Conservation (phyloP, 169 alveolate genomes). For the Plasmodium coatneyi region DNA sequence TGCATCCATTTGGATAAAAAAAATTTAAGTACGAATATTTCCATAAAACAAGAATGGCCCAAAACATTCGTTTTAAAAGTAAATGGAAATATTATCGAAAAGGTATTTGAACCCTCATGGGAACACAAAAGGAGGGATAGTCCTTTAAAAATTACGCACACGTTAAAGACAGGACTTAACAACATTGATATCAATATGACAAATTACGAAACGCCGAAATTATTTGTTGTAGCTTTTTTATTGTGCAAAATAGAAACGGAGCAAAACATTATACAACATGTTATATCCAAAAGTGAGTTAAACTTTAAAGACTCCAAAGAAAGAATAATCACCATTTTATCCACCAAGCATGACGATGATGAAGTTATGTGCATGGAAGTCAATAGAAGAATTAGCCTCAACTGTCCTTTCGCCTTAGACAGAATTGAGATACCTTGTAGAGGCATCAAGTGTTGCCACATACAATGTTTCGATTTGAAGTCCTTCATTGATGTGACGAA, state of each 20-base stretch:
- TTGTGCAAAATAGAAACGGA: constrained; percentile 84
- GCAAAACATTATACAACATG: constrained; percentile 77
- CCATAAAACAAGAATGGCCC: constrained; percentile 86
- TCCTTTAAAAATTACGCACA: constrained; percentile 87
- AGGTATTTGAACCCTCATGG: constrained; percentile 86
- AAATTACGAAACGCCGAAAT: constrained; percentile 77
- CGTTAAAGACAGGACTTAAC: constrained; percentile 83
- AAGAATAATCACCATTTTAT: constrained; percentile 76
- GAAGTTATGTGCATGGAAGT: constrained; percentile 88
- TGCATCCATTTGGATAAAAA: constrained; percentile 70
- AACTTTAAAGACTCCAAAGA: constrained; percentile 75
- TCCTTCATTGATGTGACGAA: constrained; percentile 90
- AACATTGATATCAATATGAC: constrained; percentile 81
- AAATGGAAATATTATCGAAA: constrained; percentile 79
- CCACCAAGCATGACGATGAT: constrained; percentile 83
- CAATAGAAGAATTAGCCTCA: constrained; percentile 82
- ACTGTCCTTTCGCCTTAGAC: constrained; percentile 88
- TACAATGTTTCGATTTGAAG: constrained; percentile 93
- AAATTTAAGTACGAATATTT: constrained; percentile 40
- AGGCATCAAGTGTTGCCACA: constrained; percentile 91
- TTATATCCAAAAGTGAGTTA: constrained; percentile 74
- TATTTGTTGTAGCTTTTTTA: constrained; percentile 80
- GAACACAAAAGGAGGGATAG: constrained; percentile 90
- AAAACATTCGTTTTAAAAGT: constrained; percentile 80
- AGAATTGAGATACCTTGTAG: constrained; percentile 92